A percentile compares a stretch with the other conserved stretches of the same genome.
These are phyloP conservation scores for Cercospora beticola DNA, from an alignment of 2,329 filamentous ascomycete genomes.

Conservation along the genomic window DNA sequence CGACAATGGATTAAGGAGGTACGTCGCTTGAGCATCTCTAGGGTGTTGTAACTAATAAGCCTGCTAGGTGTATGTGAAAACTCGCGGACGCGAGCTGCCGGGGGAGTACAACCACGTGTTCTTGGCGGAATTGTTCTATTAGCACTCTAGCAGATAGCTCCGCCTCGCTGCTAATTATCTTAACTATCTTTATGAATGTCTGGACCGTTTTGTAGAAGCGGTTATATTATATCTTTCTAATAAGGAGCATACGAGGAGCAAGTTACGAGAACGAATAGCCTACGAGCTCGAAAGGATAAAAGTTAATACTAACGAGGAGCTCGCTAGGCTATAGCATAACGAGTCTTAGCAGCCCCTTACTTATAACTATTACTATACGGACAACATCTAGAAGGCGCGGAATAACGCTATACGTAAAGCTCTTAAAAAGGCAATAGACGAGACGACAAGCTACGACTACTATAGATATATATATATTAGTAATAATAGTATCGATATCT, in stretches of 20 bases:
- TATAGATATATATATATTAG: conserved; percentile 3
- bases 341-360: neutral
- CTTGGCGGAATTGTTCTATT: conserved; percentile 1
- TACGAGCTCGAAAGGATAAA: conserved; percentile 1
- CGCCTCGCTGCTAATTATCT: neutral
- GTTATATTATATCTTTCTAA: neutral
- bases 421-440: conserved; percentile 1
- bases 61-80: conserved; percentile 1
- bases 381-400: neutral
- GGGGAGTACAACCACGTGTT: conserved; percentile 1
- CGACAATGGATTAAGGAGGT: neutral
- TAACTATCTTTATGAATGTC: neutral
- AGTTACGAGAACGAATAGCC: neutral
- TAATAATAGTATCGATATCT: conserved; percentile 3
- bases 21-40: neutral
- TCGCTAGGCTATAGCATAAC: neutral
- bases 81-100: neutral
- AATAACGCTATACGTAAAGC: neutral
- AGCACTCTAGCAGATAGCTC: conserved; percentile 1
- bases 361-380: conserved; percentile 1
- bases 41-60: neutral
- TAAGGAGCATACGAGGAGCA: neutral
- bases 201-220: neutral
- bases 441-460: conserved; percentile 4
- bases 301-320: neutral